Percentiles rank a stretch among this genome's conserved stretches.
phyloP scores from a whole-genome alignment of 2,329 filamentous ascomycete genomes.

The Calonectria henricotiae region DNA sequence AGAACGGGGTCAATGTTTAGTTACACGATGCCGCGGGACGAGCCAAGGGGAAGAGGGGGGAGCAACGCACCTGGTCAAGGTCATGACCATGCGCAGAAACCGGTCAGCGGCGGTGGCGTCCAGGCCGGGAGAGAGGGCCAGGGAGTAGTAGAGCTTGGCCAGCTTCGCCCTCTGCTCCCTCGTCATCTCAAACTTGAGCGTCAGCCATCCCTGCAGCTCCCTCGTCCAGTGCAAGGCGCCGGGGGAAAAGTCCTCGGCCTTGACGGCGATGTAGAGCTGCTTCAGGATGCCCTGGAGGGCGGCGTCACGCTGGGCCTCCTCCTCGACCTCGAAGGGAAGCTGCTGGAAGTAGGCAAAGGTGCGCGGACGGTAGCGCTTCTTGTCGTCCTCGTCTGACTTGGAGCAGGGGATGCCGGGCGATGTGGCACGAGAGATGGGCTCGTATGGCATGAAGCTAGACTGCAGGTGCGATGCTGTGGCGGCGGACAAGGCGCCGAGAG shows the following conservation, averaged over 20 bases:
- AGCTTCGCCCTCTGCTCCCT: constrained; percentile 87
- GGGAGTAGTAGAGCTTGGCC: constrained; percentile 94
- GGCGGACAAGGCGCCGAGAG: constrained; percentile 54
- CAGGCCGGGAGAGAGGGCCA: constrained; percentile 90
- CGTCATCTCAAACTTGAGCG: constrained; percentile 97
- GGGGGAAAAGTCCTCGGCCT: constrained; percentile 93
- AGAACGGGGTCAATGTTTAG: constrained; percentile 35
- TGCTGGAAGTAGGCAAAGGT: constrained; percentile 95
- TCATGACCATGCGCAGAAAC: constrained; percentile 97
- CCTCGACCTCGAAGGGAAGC: constrained; percentile 91
- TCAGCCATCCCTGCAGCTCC: constrained; percentile 95
- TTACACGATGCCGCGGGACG: constrained; percentile 25
- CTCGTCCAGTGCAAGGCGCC: constrained; percentile 97
- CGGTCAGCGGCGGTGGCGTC: constrained; percentile 87
- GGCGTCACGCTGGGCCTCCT: constrained; percentile 81
- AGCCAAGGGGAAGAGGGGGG: constrained; percentile 2
- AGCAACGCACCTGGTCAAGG: constrained; percentile 86
- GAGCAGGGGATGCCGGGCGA: constrained; percentile 80
- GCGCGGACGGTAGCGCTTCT: constrained; percentile 83
- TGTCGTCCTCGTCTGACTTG: constrained; percentile 67
- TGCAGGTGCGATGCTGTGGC: constrained; percentile 55
- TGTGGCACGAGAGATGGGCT: constrained; percentile 87
- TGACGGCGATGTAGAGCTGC: constrained; percentile 92
- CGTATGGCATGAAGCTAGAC: constrained; percentile 65
- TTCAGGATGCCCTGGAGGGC: constrained; percentile 91